Evolutionary conservation across 2,329 filamentous ascomycete genomes (phyloP), one percentile per base, ranked within the genome.

Genomic region (Zymoseptoria passerinii): DNA sequence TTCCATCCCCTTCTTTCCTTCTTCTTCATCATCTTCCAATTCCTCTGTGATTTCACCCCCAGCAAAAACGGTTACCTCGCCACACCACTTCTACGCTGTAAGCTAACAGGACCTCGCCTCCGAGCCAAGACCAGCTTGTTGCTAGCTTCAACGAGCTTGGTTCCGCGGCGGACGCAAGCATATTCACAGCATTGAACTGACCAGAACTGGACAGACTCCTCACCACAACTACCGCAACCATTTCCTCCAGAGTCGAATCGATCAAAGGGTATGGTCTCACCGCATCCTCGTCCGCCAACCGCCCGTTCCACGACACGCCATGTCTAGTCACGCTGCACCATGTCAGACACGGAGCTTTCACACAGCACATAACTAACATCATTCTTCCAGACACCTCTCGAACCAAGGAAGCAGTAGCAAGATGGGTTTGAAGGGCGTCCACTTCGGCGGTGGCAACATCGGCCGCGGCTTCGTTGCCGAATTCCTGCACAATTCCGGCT

Each of bases 401-500:
- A 53, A 50, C 55, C 48, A 50, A 52, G 20, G 50, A 23, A 29
- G 73, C 68, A 55, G 55, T 20, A 57, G 48, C 58, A 66, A 28
- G 44, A 70, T 69, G 67, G 63, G 63, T 62, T 62, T 77, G 74
- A 80, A 80, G 70, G 77, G 77, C 61, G 73, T 80, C 55, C 78
- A 80, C 71, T 80, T 80, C 64, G 78, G 78, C 64, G 78, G 78
- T 63, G 78, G 78, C 65, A 80, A 80, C 74, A 80, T 80, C 63
- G 78, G 78, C 67, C 77, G 78, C 72, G 77, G 90, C 74, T 94
- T 94, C 67, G 89, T 94, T 57, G 90, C 88, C 69, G 90, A 90
- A 77, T 94, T 96, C 78, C 84, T 97, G 48, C 90, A 96, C 80
- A 88, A 95, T 75, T 94, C 92, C 10, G 92, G 90, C 72, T 99